phyloP scores from a whole-genome alignment of 768 basidiomycete genomes.

The Tricholoma sp. region DNA sequence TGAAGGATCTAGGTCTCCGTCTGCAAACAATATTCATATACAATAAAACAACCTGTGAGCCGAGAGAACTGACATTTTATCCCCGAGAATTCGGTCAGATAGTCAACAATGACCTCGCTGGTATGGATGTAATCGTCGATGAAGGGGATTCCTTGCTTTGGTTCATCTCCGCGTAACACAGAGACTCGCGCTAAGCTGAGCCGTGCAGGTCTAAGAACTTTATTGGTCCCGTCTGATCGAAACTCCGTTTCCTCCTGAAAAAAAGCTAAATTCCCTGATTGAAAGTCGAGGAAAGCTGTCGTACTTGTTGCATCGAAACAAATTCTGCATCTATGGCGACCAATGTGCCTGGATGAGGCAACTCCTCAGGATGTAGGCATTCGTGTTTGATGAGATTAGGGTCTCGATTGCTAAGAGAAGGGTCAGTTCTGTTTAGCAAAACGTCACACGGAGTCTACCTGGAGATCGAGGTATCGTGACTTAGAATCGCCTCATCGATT shows the following conservation, averaged over 20 bases:
- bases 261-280: neutral
- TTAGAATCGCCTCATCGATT: conserved; percentile 71
- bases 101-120: conserved; percentile 92
- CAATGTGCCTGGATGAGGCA: conserved; percentile 81
- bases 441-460: conserved; percentile 39
- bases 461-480: conserved; percentile 85
- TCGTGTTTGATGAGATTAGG: conserved; percentile 71
- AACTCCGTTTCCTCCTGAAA: conserved; percentile 89
- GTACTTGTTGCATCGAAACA: conserved; percentile 90
- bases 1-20: conserved; percentile 86
- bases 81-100: conserved; percentile 95
- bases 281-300: conserved; percentile 2
- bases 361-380: conserved; percentile 62
- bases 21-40: conserved; percentile 34
- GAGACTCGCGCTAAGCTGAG: conserved; percentile 93
- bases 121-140: conserved; percentile 99
- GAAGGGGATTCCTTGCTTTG: conserved; percentile 79
- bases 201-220: conserved; percentile 85
- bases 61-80: conserved; percentile 67
- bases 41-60: neutral
- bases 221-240: conserved; percentile 91
- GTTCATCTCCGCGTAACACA: conserved; percentile 82
- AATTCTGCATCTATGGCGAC: conserved; percentile 98
- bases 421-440: neutral
- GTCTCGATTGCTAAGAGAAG: conserved; percentile 64